Conservation (phyloP, 2,329 filamentous ascomycete species). For the Colletotrichum higginsianum region DNA sequence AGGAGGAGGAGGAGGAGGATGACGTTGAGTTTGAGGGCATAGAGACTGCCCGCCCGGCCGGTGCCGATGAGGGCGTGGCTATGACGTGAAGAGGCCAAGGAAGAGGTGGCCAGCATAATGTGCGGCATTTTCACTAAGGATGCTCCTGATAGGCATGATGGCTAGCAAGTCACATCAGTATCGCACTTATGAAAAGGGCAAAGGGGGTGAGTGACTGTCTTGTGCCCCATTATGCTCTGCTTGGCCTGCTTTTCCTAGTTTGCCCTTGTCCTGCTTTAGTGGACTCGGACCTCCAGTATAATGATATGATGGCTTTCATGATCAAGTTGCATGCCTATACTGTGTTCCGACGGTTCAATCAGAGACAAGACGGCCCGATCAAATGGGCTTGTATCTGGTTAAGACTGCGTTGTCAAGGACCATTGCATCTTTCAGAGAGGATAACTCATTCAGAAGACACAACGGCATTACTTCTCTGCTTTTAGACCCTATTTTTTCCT, state of each 20-base stretch:
- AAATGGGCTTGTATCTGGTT: background rate
- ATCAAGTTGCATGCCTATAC: background rate
- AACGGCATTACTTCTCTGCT: no score
- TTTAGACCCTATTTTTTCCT: background rate
- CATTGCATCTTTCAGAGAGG: no score
- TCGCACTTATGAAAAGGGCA: background rate
- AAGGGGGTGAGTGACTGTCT: background rate
- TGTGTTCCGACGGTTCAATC: background rate
- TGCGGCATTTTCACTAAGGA: background rate
- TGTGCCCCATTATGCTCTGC: background rate
- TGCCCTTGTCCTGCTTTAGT: conserved; percentile 21
- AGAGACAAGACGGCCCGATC: background rate
- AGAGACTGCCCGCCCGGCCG: conserved; percentile 48
- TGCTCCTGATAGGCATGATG: background rate
- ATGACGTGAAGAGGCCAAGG: conserved; percentile 15
- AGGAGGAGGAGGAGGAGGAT: conserved; percentile 73
- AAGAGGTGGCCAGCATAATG: background rate
- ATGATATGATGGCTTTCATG: conserved; percentile 38
- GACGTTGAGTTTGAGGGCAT: conserved; percentile 59
- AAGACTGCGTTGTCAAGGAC: no score
- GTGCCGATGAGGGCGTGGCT: conserved; percentile 34
- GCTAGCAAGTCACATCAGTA: background rate
- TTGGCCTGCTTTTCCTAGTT: background rate
- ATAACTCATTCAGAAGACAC: no score
- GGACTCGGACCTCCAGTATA: conserved; percentile 25